phyloP scores from a whole-genome alignment of 805 yeast genomes.

The Spathaspora girioi region DNA sequence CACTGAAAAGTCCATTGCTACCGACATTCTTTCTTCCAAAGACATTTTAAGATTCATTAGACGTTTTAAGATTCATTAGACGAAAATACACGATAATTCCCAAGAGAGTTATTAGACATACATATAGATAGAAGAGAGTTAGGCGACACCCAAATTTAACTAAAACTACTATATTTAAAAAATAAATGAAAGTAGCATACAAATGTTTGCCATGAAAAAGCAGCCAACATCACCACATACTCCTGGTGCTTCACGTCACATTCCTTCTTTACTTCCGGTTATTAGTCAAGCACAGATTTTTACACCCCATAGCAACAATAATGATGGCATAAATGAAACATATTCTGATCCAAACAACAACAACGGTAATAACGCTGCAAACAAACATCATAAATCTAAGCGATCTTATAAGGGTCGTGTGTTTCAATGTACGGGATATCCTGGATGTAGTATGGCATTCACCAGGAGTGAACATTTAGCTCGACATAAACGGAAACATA shows the following conservation, averaged over 20 bases:
- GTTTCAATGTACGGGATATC: conserved; percentile 83
- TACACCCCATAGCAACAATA: neutral
- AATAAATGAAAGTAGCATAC: neutral
- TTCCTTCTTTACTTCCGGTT: neutral
- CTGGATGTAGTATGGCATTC: conserved; percentile 84
- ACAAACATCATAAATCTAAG: conserved; percentile 19
- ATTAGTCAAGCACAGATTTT: neutral
- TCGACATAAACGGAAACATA: conserved; percentile 87
- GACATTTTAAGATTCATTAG: too few species aligned
- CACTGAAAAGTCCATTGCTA: neutral
- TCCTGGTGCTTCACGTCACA: neutral
- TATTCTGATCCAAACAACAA: neutral
- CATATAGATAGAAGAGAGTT: too few species aligned
- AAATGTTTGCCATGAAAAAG: conserved; percentile 1
- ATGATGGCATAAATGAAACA: neutral
- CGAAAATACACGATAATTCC: neutral
- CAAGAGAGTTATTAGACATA: too few species aligned
- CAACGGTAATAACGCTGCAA: conserved; percentile 1
- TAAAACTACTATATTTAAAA: too few species aligned
- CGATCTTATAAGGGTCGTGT: conserved; percentile 52
- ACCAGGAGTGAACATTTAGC: conserved; percentile 91
- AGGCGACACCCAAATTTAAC: too few species aligned
- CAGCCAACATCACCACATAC: conserved; percentile 3
- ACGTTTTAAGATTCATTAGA: neutral
- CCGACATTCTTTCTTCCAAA: neutral